Evolutionary conservation across 257 asterid genomes (phyloP).

Genomic region (Capsicum chinense): DNA sequence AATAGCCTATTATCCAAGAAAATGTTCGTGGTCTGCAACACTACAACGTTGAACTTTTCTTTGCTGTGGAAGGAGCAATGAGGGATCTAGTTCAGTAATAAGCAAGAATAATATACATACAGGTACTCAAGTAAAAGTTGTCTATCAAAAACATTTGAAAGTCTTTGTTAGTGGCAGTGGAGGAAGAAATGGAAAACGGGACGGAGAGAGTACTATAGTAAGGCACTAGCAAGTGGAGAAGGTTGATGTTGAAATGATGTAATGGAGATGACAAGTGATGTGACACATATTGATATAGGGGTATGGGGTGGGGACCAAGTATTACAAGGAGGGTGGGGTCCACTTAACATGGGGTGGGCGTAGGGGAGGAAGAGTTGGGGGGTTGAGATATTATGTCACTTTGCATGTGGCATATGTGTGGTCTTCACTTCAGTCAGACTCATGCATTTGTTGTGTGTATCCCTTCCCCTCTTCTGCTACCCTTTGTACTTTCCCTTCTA

Average conservation of each 20-base stretch:
- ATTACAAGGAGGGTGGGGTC: not conserved
- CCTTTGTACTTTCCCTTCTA: not conserved
- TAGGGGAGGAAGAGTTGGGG: not conserved
- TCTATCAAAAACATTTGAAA: too few species aligned
- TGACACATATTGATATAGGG: not conserved
- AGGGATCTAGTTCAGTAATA: too few species aligned
- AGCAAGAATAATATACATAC: too few species aligned
- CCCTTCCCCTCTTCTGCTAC: not conserved
- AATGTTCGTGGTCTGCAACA: too few species aligned
- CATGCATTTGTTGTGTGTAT: slow-evolving; percentile 23
- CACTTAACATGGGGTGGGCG: not conserved
- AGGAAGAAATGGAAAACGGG: too few species aligned
- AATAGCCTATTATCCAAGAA: too few species aligned
- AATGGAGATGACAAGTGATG: slow-evolving; percentile 23
- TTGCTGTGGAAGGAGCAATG: too few species aligned
- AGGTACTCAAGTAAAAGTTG: too few species aligned
- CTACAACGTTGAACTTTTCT: too few species aligned
- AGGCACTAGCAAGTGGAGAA: not conserved
- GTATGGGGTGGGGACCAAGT: not conserved
- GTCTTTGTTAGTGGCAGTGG: too few species aligned
- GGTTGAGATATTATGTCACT: slow-evolving; percentile 1
- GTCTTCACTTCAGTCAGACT: slow-evolving; percentile 26
- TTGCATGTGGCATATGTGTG: slow-evolving; percentile 36
- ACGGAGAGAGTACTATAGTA: not conserved
- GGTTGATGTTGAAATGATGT: slow-evolving; percentile 23